Conservation (phyloP, 208 protist species). For the Endotrypanum monterogeii region DNA sequence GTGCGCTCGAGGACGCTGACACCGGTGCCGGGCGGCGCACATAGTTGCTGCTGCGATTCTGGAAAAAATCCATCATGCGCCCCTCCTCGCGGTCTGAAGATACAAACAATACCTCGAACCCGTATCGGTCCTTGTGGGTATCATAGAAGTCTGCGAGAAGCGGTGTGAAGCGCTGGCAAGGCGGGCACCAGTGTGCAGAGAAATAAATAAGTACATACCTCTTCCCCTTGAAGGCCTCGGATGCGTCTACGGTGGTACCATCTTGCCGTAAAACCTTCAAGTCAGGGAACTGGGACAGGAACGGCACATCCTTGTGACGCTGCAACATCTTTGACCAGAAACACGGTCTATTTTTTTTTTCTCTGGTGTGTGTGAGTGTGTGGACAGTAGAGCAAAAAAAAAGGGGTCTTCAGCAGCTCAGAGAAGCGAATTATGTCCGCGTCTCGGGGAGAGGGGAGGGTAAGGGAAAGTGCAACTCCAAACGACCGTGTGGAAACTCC, state of each 20-base stretch:
- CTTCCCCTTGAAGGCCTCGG: conserved; percentile 43
- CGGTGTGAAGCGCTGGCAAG: conserved; percentile 83
- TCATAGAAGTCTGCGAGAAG: conserved; percentile 67
- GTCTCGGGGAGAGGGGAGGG: too few relatives aligned
- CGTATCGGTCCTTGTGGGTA: conserved; percentile 27
- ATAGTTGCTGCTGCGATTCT: conserved; percentile 48
- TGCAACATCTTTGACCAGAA: conserved; percentile 1
- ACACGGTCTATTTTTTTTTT: not conserved
- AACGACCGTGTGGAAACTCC: too few relatives aligned
- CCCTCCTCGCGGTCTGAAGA: conserved; percentile 57
- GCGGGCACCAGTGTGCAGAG: conserved; percentile 81
- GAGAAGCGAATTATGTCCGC: too few relatives aligned
- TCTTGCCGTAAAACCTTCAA: conserved; percentile 46
- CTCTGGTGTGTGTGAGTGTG: too few relatives aligned
- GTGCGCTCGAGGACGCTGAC: not conserved
- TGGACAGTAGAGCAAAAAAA: too few relatives aligned
- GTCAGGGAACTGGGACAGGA: conserved; percentile 29
- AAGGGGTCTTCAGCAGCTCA: too few relatives aligned
- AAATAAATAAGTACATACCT: conserved; percentile 78
- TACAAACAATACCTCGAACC: conserved; percentile 78
- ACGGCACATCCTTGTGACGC: conserved; percentile 15
- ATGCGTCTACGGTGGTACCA: conserved; percentile 28
- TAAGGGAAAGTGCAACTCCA: too few relatives aligned
- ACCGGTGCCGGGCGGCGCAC: conserved; percentile 19
- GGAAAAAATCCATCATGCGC: conserved; percentile 68